These are phyloP conservation scores for Syzygium aqueum DNA, from an alignment of 345 rosid species.

Conservation along the genomic window DNA sequence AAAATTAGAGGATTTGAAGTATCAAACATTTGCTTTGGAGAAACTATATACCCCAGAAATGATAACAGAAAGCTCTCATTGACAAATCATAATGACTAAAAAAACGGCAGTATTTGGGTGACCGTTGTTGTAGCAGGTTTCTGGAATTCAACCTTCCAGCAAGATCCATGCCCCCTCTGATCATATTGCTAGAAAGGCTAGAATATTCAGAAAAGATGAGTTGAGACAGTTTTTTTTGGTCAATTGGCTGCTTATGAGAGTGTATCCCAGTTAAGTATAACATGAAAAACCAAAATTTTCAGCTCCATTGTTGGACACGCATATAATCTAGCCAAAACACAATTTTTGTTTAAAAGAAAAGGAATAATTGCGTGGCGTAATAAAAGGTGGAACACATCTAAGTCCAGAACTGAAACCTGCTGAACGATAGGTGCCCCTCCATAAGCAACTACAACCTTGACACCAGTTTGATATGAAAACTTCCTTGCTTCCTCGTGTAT, in stretches of 20 bases:
- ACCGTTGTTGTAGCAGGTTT: neutral
- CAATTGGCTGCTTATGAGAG: neutral
- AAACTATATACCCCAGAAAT: neutral
- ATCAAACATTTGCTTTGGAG: neutral
- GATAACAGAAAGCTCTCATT: neutral
- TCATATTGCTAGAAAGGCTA: neutral
- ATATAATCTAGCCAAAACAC: neutral
- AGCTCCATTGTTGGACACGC: neutral
- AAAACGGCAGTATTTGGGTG: neutral
- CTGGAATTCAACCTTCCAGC: neutral
- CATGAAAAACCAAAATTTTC: neutral
- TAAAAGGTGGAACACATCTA: neutral
- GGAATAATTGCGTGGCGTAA: neutral
- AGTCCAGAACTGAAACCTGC: constrained; percentile 36
- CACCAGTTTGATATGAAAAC: constrained; percentile 95
- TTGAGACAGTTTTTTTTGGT: neutral
- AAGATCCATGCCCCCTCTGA: neutral
- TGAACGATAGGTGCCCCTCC: constrained; percentile 92
- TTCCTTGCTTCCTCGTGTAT: constrained; percentile 94
- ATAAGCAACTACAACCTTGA: constrained; percentile 89
- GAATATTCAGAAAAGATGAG: neutral
- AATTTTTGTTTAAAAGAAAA: neutral
- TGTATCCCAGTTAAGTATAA: neutral
- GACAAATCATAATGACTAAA: neutral
- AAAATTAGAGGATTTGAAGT: neutral